Percentiles rank a stretch among this genome's conserved stretches.
Conservation (phyloP, 2,329 filamentous ascomycete genomes). For the Anthostomella pinea region DNA sequence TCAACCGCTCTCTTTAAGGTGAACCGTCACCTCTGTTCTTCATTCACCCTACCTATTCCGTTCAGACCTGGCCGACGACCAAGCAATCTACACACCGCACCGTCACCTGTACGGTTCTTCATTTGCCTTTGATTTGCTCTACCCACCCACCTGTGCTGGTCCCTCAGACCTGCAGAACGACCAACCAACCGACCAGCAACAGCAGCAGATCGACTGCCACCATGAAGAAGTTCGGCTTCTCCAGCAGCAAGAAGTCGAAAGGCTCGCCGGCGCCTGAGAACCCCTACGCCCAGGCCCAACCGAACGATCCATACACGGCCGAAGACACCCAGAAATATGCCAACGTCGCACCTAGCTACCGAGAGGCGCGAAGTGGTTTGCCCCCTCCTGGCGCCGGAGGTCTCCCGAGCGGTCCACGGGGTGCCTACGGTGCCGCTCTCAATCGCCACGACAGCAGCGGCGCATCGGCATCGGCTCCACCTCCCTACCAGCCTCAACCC, state of each 20-base stretch:
- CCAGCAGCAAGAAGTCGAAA: conserved; percentile 52
- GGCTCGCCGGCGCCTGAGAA: conserved; percentile 47
- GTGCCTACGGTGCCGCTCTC: conserved; percentile 23
- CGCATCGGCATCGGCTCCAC: conserved; percentile 32
- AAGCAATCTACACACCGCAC: too few species aligned
- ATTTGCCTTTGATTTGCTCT: too few species aligned
- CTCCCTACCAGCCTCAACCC: conserved; percentile 32
- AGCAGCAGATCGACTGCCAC: conserved; percentile 15
- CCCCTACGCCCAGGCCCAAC: conserved; percentile 54
- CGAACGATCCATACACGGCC: conserved; percentile 53
- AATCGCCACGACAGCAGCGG: conserved; percentile 21
- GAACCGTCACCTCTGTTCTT: too few species aligned
- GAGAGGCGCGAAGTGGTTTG: conserved; percentile 40
- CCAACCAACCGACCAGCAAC: conserved; percentile 10
- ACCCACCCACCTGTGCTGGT: too few species aligned
- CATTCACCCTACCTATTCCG: conserved; percentile 4
- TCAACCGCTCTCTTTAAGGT: conserved; percentile 11
- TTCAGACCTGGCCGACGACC: not conserved
- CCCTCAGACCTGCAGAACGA: too few species aligned
- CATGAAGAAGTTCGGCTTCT: conserved; percentile 63
- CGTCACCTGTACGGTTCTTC: too few species aligned
- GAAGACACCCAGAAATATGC: conserved; percentile 42
- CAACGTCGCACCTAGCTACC: conserved; percentile 37
- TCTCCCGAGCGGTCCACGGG: conserved; percentile 37
- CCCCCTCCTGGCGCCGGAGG: conserved; percentile 30